These are phyloP conservation scores for Musa schizocarpa DNA, from an alignment of 176 grass and related monocot genomes.

Conservation along the genomic window DNA sequence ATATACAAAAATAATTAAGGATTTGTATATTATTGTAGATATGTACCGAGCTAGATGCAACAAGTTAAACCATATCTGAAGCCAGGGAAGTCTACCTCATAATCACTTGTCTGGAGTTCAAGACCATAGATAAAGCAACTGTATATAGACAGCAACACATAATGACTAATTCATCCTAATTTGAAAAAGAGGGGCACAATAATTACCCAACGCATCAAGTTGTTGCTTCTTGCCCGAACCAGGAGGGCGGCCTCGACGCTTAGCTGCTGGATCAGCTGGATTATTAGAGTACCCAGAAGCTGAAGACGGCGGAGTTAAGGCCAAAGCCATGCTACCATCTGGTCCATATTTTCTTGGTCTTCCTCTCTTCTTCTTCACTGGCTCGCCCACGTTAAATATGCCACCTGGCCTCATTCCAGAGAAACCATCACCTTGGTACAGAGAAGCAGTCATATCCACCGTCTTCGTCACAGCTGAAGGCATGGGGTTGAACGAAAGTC, in stretches of 20 bases:
- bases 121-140: no score
- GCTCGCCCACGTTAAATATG: conserved; percentile 44
- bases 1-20: neutral
- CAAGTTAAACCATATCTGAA: no score
- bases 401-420: conserved; percentile 6
- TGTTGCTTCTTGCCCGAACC: conserved; percentile 96
- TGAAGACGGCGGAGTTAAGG: conserved; percentile 51
- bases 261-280: conserved; percentile 56
- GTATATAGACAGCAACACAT: no score
- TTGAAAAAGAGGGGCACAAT: neutral
- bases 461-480: neutral
- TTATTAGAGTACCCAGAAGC: conserved; percentile 49
- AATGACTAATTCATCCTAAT: neutral
- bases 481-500: neutral
- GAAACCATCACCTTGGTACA: conserved; percentile 14
- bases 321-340: conserved; percentile 78
- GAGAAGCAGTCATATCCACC: conserved; percentile 1
- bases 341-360: conserved; percentile 89
- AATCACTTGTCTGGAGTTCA: no score
- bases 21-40: no score
- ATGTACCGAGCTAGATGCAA: no score
- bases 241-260: conserved; percentile 71
- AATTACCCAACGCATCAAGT: conserved; percentile 86
- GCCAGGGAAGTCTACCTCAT: no score
- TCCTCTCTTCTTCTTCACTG: conserved; percentile 75